Conservation (phyloP, 2,329 filamentous ascomycete genomes). For the Claviceps paspali region DNA sequence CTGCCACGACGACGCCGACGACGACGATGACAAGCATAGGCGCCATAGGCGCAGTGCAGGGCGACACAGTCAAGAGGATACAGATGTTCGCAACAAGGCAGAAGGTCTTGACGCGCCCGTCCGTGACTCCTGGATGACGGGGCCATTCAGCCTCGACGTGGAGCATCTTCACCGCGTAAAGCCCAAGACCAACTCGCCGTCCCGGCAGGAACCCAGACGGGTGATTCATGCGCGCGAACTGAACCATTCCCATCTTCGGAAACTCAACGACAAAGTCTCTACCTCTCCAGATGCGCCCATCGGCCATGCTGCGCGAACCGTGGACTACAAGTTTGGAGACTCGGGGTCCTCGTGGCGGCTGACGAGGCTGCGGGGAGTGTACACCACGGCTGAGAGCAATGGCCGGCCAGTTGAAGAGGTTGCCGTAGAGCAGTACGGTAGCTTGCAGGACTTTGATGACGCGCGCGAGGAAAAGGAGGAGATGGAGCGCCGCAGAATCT, state of each 20-base stretch:
- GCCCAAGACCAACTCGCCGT: conserved; percentile 36
- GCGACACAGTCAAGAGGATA: conserved; percentile 15
- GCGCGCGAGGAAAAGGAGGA: conserved; percentile 89
- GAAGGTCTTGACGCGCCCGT: conserved; percentile 26
- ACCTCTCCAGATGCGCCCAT: not conserved
- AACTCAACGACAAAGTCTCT: conserved; percentile 35
- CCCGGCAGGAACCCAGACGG: conserved; percentile 46
- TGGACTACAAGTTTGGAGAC: conserved; percentile 80
- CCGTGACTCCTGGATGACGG: conserved; percentile 91
- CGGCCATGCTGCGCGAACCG: conserved; percentile 30
- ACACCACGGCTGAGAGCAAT: conserved; percentile 60
- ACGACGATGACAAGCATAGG: too few relatives aligned
- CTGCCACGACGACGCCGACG: too few relatives aligned
- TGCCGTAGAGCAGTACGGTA: conserved; percentile 68
- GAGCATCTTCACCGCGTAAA: conserved; percentile 59
- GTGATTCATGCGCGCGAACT: conserved; percentile 69
- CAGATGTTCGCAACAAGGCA: not conserved
- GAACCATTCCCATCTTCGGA: conserved; percentile 44
- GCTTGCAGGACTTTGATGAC: conserved; percentile 74
- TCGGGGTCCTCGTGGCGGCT: conserved; percentile 86
- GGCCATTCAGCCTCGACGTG: conserved; percentile 64
- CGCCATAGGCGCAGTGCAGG: conserved; percentile 35
- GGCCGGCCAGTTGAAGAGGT: conserved; percentile 65
- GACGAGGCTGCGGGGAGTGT: conserved; percentile 82
- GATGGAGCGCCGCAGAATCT: conserved; percentile 64